A percentile compares a stretch with the other conserved stretches of the same genome.
Evolutionary conservation across 345 rosid species (phyloP).

Genomic region (Draba incana): DNA sequence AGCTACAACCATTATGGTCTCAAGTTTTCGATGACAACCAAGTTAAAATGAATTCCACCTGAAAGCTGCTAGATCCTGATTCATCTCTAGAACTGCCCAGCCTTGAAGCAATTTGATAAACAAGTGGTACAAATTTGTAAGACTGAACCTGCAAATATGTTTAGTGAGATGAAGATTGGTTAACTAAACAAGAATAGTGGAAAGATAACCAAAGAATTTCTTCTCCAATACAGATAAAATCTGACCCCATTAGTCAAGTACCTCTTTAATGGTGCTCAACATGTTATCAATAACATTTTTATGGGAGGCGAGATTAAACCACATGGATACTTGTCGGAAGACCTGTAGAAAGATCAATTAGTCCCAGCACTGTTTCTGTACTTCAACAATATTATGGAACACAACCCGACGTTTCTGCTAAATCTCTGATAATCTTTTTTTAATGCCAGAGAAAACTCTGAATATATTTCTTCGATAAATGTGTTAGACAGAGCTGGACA

Average conservation of each 20-base stretch:
- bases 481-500: slow-evolving; percentile 18
- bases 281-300: slow-evolving; percentile 70
- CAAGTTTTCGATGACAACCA: slow-evolving; percentile 20
- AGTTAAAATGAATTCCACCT: slow-evolving; percentile 52
- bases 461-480: slow-evolving; percentile 18
- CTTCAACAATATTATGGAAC: slow-evolving; percentile 11
- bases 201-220: slow-evolving; percentile 5
- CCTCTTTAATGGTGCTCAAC: slow-evolving; percentile 76
- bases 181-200: slow-evolving; percentile 10
- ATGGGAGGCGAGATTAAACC: slow-evolving; percentile 84
- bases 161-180: slow-evolving; percentile 15
- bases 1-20: slow-evolving; percentile 34
- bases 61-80: slow-evolving; percentile 68
- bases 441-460: slow-evolving; percentile 6
- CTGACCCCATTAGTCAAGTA: slow-evolving; percentile 35
- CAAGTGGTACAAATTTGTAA: slow-evolving; percentile 86
- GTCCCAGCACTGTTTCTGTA: slow-evolving; percentile 17
- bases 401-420: slow-evolving; percentile 11
- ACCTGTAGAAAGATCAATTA: slow-evolving; percentile 56
- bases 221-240: slow-evolving; percentile 22
- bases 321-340: slow-evolving; percentile 80
- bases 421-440: slow-evolving; percentile 14
- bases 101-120: slow-evolving; percentile 98
- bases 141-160: slow-evolving; percentile 72
- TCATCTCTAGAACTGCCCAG: slow-evolving; percentile 84